Conservation (phyloP, 306 rosid species). For the Dryas alaskensis region DNA sequence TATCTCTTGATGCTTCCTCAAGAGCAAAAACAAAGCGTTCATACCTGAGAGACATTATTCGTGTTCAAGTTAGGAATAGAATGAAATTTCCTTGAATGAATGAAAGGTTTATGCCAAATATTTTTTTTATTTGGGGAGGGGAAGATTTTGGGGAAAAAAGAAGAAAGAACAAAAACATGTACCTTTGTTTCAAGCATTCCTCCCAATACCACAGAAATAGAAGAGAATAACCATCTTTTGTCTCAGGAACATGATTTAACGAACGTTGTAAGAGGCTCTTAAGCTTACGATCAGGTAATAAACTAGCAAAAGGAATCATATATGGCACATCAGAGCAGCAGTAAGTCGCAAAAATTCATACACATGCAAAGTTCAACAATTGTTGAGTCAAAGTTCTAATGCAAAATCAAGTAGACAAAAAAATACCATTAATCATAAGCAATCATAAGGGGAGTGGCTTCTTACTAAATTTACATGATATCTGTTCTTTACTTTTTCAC, state of each 20-base stretch:
- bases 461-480: background rate
- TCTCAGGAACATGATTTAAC: conserved; percentile 64
- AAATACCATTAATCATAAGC: background rate
- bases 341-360: background rate
- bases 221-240: conserved; percentile 87
- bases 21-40: conserved; percentile 82
- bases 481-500: background rate
- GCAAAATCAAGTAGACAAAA: background rate
- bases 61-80: background rate
- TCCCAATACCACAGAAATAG: conserved; percentile 95
- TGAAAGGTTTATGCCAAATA: background rate
- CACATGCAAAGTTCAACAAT: background rate
- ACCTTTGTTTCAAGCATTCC: conserved; percentile 96
- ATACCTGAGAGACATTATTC: conserved; percentile 48
- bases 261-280: conserved; percentile 76
- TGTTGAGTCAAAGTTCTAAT: background rate
- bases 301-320: conserved; percentile 43
- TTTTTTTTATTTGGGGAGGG: background rate
- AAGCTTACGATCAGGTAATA: conserved; percentile 86
- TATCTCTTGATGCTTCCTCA: conserved; percentile 96
- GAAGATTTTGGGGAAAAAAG: background rate
- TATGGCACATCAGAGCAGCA: conserved; percentile 3
- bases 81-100: conserved; percentile 6
- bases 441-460: background rate
- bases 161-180: conserved; percentile 16